Evolutionary conservation across 176 grass and related monocot species (phyloP), one percentile per base, ranked within the genome.

Genomic region (Oryza meridionalis): DNA sequence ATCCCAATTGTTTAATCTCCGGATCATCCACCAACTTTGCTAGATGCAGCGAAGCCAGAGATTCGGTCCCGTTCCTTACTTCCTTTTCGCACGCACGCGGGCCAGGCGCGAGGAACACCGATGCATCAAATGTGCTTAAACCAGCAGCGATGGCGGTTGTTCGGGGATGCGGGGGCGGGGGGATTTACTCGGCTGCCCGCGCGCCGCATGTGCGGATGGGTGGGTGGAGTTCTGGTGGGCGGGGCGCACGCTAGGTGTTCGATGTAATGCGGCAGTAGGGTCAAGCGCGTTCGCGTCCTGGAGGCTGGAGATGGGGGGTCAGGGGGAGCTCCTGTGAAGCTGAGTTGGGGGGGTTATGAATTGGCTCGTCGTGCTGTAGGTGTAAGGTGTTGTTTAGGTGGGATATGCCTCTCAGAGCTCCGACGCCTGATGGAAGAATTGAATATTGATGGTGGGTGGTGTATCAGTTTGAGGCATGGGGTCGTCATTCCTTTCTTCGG

Each of bases 311-410:
- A 76, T 17, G 51, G 33, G 33, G 33, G 33, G 29, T 1, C 2
- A 31, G 35, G 4, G 3, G 50, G 50, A 5, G 15, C 6, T 42
- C 38, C 2, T 16, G 13, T 16, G 5, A 13, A 13, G 45, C 10
- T 12, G 50, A 53, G 15, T 53, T 55, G 10, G 8, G 42, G 42
- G 42, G 42, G 11, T 75, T 66, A 1, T 72, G 40, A 72, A 43
- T 65, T 19, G 46, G 33, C 2, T 21, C 2, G 33, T 25, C 51
- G 45, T 75, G 29, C 29, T 31, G 75, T 88, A 61, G 26, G 29
- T 81, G 82, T 31, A 84, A 61, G 21, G n/a, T 81, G 82, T 31
- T 76, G 82, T 80, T 85, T 85, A 76, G 82, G 71, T 89, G 53
- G 71, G 65, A 64, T 65, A 42, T 65, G 40, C 21, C 82, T 85